A percentile compares a stretch with the other conserved stretches of the same genome.
Evolutionary conservation across 352 stramenopile genomes (phyloP).

Genomic region (Globisporangium radiosum): DNA sequence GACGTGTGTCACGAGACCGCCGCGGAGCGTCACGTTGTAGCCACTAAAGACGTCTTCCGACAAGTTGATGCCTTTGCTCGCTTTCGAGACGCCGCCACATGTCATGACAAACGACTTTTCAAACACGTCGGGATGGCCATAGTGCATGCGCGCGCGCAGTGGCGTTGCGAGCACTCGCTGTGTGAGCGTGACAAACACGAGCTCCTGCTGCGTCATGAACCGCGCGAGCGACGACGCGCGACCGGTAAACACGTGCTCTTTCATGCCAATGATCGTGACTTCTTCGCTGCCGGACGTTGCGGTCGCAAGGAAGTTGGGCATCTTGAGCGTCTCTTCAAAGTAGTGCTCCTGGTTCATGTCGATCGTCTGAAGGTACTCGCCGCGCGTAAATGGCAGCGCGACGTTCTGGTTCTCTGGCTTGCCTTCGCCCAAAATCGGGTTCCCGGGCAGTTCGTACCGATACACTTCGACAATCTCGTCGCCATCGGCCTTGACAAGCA

Average conservation of each 20-base stretch:
- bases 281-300: slow-evolving; percentile 46
- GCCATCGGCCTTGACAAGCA: slow-evolving; percentile 74
- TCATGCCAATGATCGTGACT: slow-evolving; percentile 86
- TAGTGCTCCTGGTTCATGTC: slow-evolving; percentile 91
- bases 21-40: slow-evolving; percentile 79
- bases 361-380: slow-evolving; percentile 86
- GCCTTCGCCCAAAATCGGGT: slow-evolving; percentile 82
- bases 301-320: slow-evolving; percentile 82
- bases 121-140: slow-evolving; percentile 85
- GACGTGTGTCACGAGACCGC: slow-evolving; percentile 73
- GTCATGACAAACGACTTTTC: slow-evolving; percentile 85
- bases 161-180: slow-evolving; percentile 79
- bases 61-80: slow-evolving; percentile 84
- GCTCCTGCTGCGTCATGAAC: slow-evolving; percentile 85
- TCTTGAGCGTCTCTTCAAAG: slow-evolving; percentile 85
- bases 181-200: slow-evolving; percentile 83
- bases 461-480: slow-evolving; percentile 86
- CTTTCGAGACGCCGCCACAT: slow-evolving; percentile 77
- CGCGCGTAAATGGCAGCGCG: slow-evolving; percentile 77
- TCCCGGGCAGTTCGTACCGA: slow-evolving; percentile 81
- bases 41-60: slow-evolving; percentile 88
- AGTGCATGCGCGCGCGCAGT: slow-evolving; percentile 78
- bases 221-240: slow-evolving; percentile 78
- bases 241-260: slow-evolving; percentile 85
- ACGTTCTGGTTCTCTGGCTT: slow-evolving; percentile 89